Base-by-base conservation (phyloP, 176 grass and related monocot genomes). In the Eragrostis curvula region DNA sequence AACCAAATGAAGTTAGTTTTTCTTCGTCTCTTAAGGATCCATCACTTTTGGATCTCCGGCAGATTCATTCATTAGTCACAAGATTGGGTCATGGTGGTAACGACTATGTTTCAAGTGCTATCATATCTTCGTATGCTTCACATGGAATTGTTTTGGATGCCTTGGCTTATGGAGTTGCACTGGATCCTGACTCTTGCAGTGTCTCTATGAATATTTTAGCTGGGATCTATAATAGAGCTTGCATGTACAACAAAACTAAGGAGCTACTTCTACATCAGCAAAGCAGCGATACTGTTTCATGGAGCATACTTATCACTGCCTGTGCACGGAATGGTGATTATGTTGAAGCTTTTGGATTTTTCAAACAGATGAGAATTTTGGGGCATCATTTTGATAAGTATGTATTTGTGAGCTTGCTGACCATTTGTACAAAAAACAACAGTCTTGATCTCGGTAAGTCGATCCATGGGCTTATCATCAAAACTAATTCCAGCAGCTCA, bases 281-380 rank as follows among this genome's bases (percentile, higher is more conserved):
- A 84, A 80, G 12, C 42, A 75, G 49, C 36, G 90, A 91, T 88
- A 83, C 23, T 46, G 39, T 89, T 66, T 98, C 96, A 17, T 95
- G 90, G 87, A 95, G 86, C 81, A 85, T 95, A 75, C 86, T 93
- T 84, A 84, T 93, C 67, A 88, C 85, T 86, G 72, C 93, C 77
- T 93, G 84, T 40, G 74, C 77, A 64, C 49, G 85, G 46, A 90
- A 84, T 78, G 85, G 88, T 71, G 79, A 90, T 87, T 93, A 60
- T 48, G 18, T 66, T 25, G 68, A 95, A 84, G 90, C 89, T 73
- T 91, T 93, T 46, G 13, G 68, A 56, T 65, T 77, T 52, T 95
- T 93, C 73, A 91, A 47, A 29, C 81, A 78, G 24, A 95, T 93
- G 92, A 89, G 78, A 88, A 46, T 83, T 47, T 78, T 65, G 53